These are phyloP conservation scores for Gymnopilus dilepis DNA, from an alignment of 768 basidiomycete genomes.

Conservation along the genomic window DNA sequence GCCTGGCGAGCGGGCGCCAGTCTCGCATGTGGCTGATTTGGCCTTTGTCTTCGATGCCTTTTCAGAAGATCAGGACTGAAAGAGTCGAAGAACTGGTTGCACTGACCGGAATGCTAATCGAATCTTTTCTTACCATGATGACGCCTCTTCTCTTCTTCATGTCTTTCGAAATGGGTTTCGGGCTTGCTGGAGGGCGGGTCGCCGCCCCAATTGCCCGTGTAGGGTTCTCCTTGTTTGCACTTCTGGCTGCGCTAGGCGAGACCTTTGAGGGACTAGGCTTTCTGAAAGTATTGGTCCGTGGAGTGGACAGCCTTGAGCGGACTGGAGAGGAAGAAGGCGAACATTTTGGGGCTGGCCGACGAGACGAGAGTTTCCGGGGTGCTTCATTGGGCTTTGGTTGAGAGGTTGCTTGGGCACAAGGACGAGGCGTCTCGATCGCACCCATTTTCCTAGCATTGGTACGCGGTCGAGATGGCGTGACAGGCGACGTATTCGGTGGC, in stretches of 20 bases:
- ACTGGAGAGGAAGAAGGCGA: constrained; percentile 6
- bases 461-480: neutral
- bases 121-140: constrained; percentile 22
- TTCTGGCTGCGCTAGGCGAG: neutral
- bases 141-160: constrained; percentile 30
- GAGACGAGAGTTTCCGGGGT: neutral
- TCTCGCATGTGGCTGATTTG: neutral
- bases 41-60: neutral
- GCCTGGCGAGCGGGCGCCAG: no score
- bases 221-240: neutral
- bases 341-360: neutral
- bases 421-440: neutral
- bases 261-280: neutral
- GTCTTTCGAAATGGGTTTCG: constrained; percentile 23
- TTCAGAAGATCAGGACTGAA: neutral
- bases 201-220: neutral
- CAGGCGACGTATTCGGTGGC: neutral
- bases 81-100: neutral
- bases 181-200: neutral
- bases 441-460: neutral
- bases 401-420: neutral
- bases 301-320: constrained; percentile 17
- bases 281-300: constrained; percentile 1
- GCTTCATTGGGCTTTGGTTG: neutral
- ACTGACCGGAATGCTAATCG: constrained; percentile 9